Evolutionary conservation across 2,329 filamentous ascomycete genomes (phyloP).

Genomic region (Fonsecaea pedrosoi): DNA sequence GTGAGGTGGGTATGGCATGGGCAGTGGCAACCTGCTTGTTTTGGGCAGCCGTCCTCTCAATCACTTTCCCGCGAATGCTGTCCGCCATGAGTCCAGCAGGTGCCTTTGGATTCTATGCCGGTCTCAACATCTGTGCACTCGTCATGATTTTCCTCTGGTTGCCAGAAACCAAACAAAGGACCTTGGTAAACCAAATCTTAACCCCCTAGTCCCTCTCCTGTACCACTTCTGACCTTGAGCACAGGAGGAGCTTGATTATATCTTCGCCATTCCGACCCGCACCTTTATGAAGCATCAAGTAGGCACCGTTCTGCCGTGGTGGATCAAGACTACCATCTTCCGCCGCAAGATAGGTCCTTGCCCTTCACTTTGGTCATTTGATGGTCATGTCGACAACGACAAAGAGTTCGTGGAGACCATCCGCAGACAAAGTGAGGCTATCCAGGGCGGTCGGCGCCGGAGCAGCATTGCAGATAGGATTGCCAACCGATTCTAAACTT

Average conservation of each 20-base stretch:
- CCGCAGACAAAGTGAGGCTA: conserved; percentile 36
- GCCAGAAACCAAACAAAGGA: conserved; percentile 59
- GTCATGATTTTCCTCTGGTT: conserved; percentile 65
- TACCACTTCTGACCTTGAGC: neutral
- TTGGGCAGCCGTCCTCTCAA: conserved; percentile 50
- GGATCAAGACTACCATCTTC: conserved; percentile 64
- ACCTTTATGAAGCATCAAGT: conserved; percentile 62
- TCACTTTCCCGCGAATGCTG: conserved; percentile 54
- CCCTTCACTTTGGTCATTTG: conserved; percentile 58
- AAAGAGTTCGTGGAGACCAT: conserved; percentile 37
- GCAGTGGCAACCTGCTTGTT: conserved; percentile 45
- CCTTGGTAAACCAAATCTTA: conserved; percentile 37
- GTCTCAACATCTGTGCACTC: conserved; percentile 63
- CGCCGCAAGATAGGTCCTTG: conserved; percentile 55
- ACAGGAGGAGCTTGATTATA: conserved; percentile 61
- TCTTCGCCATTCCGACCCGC: conserved; percentile 60
- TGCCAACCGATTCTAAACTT: conserved; percentile 30
- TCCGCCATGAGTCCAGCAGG: conserved; percentile 55
- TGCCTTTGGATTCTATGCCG: conserved; percentile 65
- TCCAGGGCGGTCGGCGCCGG: conserved; percentile 22
- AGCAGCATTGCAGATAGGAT: conserved; percentile 34
- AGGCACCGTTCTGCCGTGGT: conserved; percentile 63
- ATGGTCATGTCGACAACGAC: conserved; percentile 41
- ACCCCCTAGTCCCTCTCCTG: neutral
- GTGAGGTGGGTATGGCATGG: conserved; percentile 53